Evolutionary conservation across 2,329 filamentous ascomycete species (phyloP).

Genomic region (Mollisiaceae sp.): DNA sequence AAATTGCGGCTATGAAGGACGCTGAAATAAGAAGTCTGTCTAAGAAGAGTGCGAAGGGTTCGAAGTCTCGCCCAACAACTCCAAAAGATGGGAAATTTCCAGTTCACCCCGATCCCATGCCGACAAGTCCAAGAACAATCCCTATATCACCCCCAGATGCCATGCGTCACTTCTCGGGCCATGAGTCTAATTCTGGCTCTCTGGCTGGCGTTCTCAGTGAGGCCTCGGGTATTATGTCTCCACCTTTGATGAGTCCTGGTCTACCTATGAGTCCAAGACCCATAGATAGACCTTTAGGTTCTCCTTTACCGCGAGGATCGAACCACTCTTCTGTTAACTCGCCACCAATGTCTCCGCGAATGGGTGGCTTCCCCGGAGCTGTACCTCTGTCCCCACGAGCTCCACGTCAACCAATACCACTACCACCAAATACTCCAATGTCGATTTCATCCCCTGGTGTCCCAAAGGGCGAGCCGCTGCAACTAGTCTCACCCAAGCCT

Average conservation of each 20-base stretch:
- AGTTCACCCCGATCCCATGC: slow-evolving; percentile 41
- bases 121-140: slow-evolving; percentile 46
- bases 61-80: slow-evolving; percentile 48
- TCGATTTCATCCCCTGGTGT: slow-evolving; percentile 57
- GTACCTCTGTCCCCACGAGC: slow-evolving; percentile 73
- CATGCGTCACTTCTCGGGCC: slow-evolving; percentile 42
- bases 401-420: slow-evolving; percentile 73
- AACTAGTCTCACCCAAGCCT: slow-evolving; percentile 49
- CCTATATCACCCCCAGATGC: slow-evolving; percentile 42
- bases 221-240: slow-evolving; percentile 41
- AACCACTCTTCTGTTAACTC: slow-evolving; percentile 57
- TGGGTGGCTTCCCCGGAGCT: slow-evolving; percentile 50
- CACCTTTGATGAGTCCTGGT: slow-evolving; percentile 62
- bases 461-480: slow-evolving; percentile 41
- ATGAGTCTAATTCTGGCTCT: slow-evolving; percentile 51
- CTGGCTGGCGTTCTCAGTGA: slow-evolving; percentile 57
- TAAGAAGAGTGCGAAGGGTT: slow-evolving; percentile 69
- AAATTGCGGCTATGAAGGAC: slow-evolving; percentile 69
- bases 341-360: slow-evolving; percentile 70
- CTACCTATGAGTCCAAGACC: slow-evolving; percentile 66
- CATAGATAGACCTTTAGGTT: slow-evolving; percentile 57
- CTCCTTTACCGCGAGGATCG: slow-evolving; percentile 59
- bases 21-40: slow-evolving; percentile 74
- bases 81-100: slow-evolving; percentile 47
- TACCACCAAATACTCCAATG: slow-evolving; percentile 72